phyloP scores from a whole-genome alignment of 2,329 filamentous ascomycete genomes.

The Cadophora malorum region DNA sequence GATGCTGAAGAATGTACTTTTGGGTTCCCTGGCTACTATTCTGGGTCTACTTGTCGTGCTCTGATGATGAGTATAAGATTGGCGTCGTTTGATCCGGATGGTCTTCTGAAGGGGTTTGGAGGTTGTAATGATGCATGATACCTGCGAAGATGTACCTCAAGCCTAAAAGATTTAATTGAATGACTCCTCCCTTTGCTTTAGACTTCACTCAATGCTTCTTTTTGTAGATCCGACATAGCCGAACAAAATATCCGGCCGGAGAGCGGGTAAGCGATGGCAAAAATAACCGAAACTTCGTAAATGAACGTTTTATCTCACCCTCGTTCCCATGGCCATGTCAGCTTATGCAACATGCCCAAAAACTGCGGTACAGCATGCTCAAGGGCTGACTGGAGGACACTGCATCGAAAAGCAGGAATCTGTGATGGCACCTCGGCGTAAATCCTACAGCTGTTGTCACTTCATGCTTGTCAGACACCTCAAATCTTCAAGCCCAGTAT shows the following conservation, averaged over 20 bases:
- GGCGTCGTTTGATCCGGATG: background rate
- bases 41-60: background rate
- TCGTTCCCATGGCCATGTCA: background rate
- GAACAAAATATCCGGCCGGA: background rate
- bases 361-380: background rate
- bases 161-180: no score
- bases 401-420: no score
- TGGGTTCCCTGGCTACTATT: background rate
- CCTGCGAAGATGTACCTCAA: background rate
- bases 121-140: constrained; percentile 3
- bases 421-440: no score
- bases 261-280: background rate
- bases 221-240: background rate
- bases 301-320: background rate
- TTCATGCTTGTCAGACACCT: no score
- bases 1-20: background rate
- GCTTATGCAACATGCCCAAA: background rate
- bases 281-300: background rate
- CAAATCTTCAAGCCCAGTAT: no score
- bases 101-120: background rate
- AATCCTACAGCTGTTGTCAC: no score
- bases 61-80: background rate
- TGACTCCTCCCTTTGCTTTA: no score
- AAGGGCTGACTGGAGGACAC: no score
- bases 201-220: background rate